Evolutionary conservation across 345 rosid species (phyloP).

Genomic region (Raphanus raphanistrum): DNA sequence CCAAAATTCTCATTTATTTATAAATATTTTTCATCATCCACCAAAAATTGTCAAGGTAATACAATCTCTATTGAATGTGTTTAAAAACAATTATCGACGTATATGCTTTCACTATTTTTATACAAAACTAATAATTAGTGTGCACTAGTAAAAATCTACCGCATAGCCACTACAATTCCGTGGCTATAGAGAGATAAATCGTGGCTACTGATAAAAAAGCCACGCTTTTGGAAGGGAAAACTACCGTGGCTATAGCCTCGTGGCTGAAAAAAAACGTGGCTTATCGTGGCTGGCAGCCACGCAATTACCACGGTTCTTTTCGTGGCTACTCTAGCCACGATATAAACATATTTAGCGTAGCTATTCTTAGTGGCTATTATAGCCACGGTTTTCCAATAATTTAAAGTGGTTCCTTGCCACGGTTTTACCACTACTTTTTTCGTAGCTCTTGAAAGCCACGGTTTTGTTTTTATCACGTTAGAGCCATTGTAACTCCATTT

Average conservation of each 20-base stretch:
- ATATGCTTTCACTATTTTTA: constrained; percentile 6
- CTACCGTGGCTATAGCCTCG: not conserved
- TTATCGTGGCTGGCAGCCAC: not conserved
- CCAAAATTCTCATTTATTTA: not conserved
- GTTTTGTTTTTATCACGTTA: too few species aligned
- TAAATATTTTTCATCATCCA: not conserved
- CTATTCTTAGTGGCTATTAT: not conserved
- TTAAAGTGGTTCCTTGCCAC: not conserved
- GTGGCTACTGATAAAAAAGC: not conserved
- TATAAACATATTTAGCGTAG: not conserved
- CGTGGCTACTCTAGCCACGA: not conserved
- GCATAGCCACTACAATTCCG: not conserved
- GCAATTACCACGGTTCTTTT: not conserved
- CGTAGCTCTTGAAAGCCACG: not conserved
- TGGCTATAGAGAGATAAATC: not conserved
- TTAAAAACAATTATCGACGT: not conserved
- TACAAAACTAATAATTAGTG: not conserved
- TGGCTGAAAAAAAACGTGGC: not conserved
- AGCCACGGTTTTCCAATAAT: not conserved
- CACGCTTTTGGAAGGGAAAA: not conserved
- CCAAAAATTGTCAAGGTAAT: not conserved
- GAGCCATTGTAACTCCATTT: too few species aligned
- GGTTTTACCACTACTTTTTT: not conserved
- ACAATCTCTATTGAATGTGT: not conserved
- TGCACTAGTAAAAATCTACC: not conserved